Evolutionary conservation across 192 early-diverging fungal genomes (phyloP).

Genomic region (Entomortierella beljakovae): DNA sequence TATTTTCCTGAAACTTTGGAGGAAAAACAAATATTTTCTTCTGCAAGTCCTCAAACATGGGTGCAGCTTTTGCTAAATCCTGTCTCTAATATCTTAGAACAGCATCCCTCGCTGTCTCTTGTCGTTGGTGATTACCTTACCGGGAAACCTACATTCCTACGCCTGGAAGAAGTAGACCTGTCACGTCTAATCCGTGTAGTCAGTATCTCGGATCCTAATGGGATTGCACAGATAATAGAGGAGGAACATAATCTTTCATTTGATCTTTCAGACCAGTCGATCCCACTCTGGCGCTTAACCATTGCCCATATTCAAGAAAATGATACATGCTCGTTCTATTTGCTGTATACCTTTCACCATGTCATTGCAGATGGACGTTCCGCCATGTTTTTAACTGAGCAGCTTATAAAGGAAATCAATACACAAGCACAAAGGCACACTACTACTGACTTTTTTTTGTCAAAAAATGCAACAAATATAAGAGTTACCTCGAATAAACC

Average conservation of each 20-base stretch:
- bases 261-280: conserved; percentile 19
- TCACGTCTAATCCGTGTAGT: conserved; percentile 2
- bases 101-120: conserved; percentile 13
- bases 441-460: background rate
- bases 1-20: background rate
- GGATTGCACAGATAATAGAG: conserved; percentile 13
- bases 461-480: background rate
- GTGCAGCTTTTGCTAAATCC: conserved; percentile 13
- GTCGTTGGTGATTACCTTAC: conserved; percentile 39
- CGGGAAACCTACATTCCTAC: conserved; percentile 28
- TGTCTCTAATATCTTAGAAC: conserved; percentile 3
- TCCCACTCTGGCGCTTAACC: conserved; percentile 33
- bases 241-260: conserved; percentile 42
- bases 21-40: background rate
- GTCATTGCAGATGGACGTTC: conserved; percentile 48
- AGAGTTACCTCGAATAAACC: conserved; percentile 3
- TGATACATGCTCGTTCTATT: conserved; percentile 4
- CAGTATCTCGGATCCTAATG: background rate
- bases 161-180: conserved; percentile 14
- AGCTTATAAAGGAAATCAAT: conserved; percentile 25
- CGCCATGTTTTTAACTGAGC: conserved; percentile 34
- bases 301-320: conserved; percentile 5
- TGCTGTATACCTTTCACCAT: conserved; percentile 45
- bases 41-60: conserved; percentile 14
- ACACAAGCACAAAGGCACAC: background rate